Base-by-base conservation (phyloP, 441 rosid species). In the Erodium texanum region DNA sequence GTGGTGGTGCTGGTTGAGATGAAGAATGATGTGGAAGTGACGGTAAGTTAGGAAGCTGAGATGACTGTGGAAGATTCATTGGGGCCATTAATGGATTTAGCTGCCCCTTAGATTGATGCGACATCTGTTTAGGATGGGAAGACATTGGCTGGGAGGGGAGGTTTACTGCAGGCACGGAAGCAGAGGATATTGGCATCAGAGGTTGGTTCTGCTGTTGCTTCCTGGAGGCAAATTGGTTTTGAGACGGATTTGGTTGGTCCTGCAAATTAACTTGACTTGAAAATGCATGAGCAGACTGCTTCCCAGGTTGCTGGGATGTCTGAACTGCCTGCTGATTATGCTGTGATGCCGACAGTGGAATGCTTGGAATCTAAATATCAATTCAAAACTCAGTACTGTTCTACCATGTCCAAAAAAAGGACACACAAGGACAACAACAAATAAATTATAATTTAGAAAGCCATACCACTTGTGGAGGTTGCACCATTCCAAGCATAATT, bases 401-500 rank as follows among this genome's bases (percentile, higher is more conserved):
- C 54, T 0, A 45, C 16, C 16, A 70, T 24, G 70, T 12, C 65
- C 29, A n/a, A n/a, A n/a, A n/a, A n/a, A n/a, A n/a, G n/a, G n/a
- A n/a, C n/a, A n/a, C n/a, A 50, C 65, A 68, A 27, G 1, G 29
- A 1, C 61, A 45, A 3, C 54, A 0, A 45, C 3, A 12, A 12
- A 76, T 58, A 58, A 45, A 54, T 10, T 67, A 59, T 67, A 66
- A 29, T 48, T 69, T 22, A 22, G 23, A 73, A 68, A 58, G 72
- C 63, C 73, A 76, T 82, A 93, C 99, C 85, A 63, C 86, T 87
- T 84, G 96, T 68, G 93, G 92, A 61, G 96, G 92, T 79, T 87
- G 94, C 70, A 94, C 92, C 97, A 94, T 91, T 82, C 99, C 97
- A 41, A 94, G 93, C 97, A 94, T 94, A 71, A 94, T 88, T 69